Percentiles rank a stretch among this genome's conserved stretches.
phyloP scores from a whole-genome alignment of 192 early-diverging fungal species.

The Podila epigama region DNA sequence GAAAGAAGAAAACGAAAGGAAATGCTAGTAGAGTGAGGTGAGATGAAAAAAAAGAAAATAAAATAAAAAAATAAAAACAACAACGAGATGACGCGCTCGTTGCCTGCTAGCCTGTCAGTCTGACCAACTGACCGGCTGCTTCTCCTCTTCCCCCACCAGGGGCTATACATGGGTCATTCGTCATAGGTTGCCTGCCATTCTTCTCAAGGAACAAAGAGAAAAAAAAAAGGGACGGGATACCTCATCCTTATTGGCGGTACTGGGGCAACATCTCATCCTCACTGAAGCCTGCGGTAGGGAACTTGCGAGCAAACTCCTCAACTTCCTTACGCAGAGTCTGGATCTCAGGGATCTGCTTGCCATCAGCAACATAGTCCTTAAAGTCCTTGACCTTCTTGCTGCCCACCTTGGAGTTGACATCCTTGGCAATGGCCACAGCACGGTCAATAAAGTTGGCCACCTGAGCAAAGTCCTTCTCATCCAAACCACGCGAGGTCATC shows the following conservation, averaged over 20 bases:
- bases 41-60: not conserved
- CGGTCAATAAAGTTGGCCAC: slow-evolving; percentile 89
- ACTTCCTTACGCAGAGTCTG: slow-evolving; percentile 81
- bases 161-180: too few species aligned
- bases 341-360: slow-evolving; percentile 65
- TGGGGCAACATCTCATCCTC: slow-evolving; percentile 68
- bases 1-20: not conserved
- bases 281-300: slow-evolving; percentile 90
- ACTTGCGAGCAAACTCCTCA: slow-evolving; percentile 79
- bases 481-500: slow-evolving; percentile 94
- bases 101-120: too few species aligned
- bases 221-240: not conserved
- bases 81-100: too few species aligned
- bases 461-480: slow-evolving; percentile 87
- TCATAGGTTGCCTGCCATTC: not conserved
- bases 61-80: too few species aligned
- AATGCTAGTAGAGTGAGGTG: not conserved
- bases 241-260: slow-evolving; percentile 32
- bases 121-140: too few species aligned
- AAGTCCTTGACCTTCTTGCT: slow-evolving; percentile 90
- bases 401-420: slow-evolving; percentile 67
- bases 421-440: slow-evolving; percentile 81
- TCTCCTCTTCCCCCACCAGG: not conserved
- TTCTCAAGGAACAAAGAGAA: not conserved
- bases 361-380: slow-evolving; percentile 82